A percentile compares a stretch with the other conserved stretches of the same genome.
These are phyloP conservation scores for Thalassiosira profunda DNA, from an alignment of 108 stramenopile species.

Conservation along the genomic window DNA sequence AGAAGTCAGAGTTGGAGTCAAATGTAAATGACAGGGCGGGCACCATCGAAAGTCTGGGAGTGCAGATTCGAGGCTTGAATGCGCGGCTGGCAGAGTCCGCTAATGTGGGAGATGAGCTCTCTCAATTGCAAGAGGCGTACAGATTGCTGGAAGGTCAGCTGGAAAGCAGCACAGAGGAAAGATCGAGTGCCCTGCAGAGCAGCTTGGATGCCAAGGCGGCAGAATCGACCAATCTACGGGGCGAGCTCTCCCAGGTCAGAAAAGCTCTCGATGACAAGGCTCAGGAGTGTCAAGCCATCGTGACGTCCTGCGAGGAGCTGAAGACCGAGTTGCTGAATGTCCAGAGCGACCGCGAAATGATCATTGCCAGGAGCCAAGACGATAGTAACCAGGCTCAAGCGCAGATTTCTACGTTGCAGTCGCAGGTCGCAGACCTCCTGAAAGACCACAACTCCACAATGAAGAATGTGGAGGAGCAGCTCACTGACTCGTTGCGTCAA, in stretches of 20 bases:
- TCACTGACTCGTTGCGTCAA: conserved; percentile 12
- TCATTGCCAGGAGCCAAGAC: conserved; percentile 7
- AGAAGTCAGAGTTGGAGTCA: conserved; percentile 26
- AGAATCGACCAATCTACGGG: conserved; percentile 16
- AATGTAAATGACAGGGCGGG: conserved; percentile 12
- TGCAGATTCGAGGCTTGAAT: conserved; percentile 18
- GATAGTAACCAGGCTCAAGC: conserved; percentile 2
- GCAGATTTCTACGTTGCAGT: conserved; percentile 31
- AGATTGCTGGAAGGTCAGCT: too few species aligned
- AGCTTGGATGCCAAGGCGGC: conserved; percentile 7
- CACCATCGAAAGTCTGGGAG: conserved; percentile 7
- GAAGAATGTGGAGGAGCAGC: conserved; percentile 27
- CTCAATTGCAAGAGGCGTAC: too few species aligned
- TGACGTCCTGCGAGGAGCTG: conserved; percentile 7
- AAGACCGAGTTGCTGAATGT: conserved; percentile 18
- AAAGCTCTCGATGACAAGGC: conserved; percentile 18
- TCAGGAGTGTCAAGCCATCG: conserved; percentile 15
- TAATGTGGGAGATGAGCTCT: conserved; percentile 15
- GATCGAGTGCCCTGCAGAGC: too few species aligned
- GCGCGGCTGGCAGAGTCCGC: neutral
- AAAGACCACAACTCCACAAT: conserved; percentile 29
- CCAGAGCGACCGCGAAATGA: neutral
- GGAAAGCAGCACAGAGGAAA: too few species aligned
- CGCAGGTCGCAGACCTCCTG: conserved; percentile 28
- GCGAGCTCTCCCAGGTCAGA: conserved; percentile 4